Percentiles rank a stretch among this genome's conserved stretches.
phyloP scores from a whole-genome alignment of 1,284 basidiomycete species.

The Omphalotus olearius region DNA sequence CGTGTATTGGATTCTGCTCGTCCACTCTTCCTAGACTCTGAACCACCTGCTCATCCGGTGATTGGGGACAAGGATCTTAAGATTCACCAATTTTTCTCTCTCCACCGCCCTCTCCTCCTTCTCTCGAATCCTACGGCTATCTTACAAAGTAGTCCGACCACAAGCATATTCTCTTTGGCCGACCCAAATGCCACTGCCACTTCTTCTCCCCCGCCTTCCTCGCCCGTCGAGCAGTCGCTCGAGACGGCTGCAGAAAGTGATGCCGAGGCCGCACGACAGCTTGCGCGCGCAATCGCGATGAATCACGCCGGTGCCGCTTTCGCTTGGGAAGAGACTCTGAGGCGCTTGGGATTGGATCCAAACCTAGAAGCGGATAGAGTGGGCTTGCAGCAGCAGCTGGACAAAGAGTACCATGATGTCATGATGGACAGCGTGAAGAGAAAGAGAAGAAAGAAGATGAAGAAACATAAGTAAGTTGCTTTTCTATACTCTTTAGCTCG shows the following conservation, averaged over 20 bases:
- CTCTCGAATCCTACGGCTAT: conserved; percentile 55
- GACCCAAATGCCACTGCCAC: conserved; percentile 3
- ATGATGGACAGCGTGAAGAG: conserved; percentile 76
- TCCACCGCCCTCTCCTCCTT: conserved; percentile 69
- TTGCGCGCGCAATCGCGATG: conserved; percentile 64
- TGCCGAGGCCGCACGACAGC: conserved; percentile 70
- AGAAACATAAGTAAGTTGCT: conserved; percentile 78
- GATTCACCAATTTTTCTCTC: conserved; percentile 75
- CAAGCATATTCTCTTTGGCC: conserved; percentile 21
- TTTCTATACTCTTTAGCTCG: conserved; percentile 1
- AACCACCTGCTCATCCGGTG: conserved; percentile 38
- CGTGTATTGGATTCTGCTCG: neutral
- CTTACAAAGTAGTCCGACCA: conserved; percentile 43
- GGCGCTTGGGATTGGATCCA: conserved; percentile 53
- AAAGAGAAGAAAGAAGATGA: conserved; percentile 85
- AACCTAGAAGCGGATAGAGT: conserved; percentile 42
- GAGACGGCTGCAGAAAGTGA: conserved; percentile 64
- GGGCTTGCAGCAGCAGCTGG: conserved; percentile 43
- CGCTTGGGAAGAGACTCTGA: conserved; percentile 61
- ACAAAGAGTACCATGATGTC: conserved; percentile 56
- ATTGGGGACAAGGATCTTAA: conserved; percentile 64
- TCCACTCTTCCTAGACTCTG: conserved; percentile 1
- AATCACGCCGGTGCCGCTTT: conserved; percentile 54
- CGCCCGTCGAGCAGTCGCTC: conserved; percentile 17
- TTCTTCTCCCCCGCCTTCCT: conserved; percentile 6